A percentile compares a stretch with the other conserved stretches of the same genome.
Conservation (phyloP, 805 yeast species). For the Babjeviella inositovora region DNA sequence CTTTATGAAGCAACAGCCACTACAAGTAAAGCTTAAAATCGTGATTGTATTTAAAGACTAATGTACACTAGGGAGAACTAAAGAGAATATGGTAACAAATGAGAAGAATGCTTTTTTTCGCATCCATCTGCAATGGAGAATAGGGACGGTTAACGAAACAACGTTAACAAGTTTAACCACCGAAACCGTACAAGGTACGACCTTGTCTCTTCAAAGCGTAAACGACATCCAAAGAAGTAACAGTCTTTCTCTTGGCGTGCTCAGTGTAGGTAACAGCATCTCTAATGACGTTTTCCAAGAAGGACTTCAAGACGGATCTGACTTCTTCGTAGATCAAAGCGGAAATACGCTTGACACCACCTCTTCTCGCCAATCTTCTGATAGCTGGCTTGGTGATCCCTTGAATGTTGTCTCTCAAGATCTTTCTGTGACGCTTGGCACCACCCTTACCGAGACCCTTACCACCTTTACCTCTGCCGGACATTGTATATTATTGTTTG, state of each 20-base stretch:
- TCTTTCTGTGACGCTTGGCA: conserved; percentile 99
- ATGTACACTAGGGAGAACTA: no score
- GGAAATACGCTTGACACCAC: conserved; percentile 99
- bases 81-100: no score
- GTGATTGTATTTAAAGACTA: no score
- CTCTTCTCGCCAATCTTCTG: conserved; percentile 99
- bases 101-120: no score
- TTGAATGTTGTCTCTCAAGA: conserved; percentile 97
- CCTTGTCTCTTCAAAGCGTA: conserved; percentile 99
- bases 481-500: conserved; percentile 40
- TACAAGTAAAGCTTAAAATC: no score
- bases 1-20: no score
- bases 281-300: conserved; percentile 94
- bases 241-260: conserved; percentile 99
- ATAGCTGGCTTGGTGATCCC: conserved; percentile 99
- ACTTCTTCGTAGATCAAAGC: conserved; percentile 98
- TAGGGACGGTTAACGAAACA: no score
- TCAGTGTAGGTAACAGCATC: conserved; percentile 99
- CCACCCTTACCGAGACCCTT: conserved; percentile 99
- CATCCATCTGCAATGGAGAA: no score
- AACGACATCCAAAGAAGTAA: conserved; percentile 95
- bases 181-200: conserved; percentile 99
- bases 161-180: no score
- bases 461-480: conserved; percentile 99
- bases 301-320: conserved; percentile 89